Conservation (phyloP, 2,329 filamentous ascomycete genomes). For the Cytospora mali region DNA sequence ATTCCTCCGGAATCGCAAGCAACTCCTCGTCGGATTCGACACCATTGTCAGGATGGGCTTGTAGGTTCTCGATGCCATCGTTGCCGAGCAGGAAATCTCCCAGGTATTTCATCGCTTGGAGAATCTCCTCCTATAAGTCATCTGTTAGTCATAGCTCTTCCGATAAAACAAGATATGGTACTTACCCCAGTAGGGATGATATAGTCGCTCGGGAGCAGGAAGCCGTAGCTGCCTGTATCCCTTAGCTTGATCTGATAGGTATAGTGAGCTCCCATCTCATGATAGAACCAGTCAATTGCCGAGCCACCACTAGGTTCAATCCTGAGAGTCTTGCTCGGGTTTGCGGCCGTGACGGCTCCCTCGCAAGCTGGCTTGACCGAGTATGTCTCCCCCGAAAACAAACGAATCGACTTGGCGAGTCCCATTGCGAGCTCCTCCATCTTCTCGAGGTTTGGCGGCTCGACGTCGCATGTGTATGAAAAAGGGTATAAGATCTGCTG, state of each 20-base stretch:
- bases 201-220: constrained; percentile 81
- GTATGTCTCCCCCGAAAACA: constrained; percentile 76
- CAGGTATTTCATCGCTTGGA: constrained; percentile 81
- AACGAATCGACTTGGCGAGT: constrained; percentile 83
- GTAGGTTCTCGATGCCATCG: constrained; percentile 61
- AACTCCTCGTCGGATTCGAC: constrained; percentile 29
- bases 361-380: constrained; percentile 84
- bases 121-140: constrained; percentile 65
- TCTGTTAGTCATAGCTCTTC: background rate
- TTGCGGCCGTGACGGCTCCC: constrained; percentile 60
- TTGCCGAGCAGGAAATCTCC: constrained; percentile 77
- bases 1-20: constrained; percentile 18
- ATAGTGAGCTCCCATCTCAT: constrained; percentile 78
- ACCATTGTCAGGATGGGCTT: constrained; percentile 31
- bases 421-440: constrained; percentile 87
- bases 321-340: constrained; percentile 37
- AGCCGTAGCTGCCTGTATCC: constrained; percentile 93
- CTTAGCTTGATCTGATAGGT: constrained; percentile 93
- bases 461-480: constrained; percentile 75
- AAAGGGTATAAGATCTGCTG: constrained; percentile 95
- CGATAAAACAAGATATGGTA: background rate
- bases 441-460: constrained; percentile 87
- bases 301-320: constrained; percentile 81
- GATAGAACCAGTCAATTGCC: constrained; percentile 94
- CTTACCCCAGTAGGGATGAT: constrained; percentile 77